Conservation (phyloP, 2,329 filamentous ascomycete species). For the Diaporthe ampelina region DNA sequence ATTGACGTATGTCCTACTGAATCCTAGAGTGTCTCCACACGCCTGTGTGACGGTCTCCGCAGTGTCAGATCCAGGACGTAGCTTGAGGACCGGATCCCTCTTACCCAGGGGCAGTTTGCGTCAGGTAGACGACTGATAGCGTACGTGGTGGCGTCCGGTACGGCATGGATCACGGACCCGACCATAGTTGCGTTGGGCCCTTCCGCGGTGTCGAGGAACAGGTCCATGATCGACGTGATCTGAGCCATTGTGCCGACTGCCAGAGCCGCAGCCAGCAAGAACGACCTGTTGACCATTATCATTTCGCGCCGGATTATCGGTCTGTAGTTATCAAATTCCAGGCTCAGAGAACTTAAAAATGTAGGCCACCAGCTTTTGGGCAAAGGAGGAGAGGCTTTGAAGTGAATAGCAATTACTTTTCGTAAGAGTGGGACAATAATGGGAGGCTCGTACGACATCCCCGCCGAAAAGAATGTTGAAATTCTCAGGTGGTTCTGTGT, state of each 20-base stretch:
- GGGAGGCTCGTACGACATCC: not conserved
- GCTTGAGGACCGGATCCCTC: not conserved
- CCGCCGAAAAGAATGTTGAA: no score
- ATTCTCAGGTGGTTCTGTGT: not conserved
- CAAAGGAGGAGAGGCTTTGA: not conserved
- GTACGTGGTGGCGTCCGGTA: constrained; percentile 21
- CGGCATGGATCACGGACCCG: constrained; percentile 27
- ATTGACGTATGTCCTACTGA: constrained; percentile 6
- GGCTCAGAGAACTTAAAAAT: not conserved
- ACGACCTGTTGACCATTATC: not conserved
- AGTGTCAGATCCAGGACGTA: not conserved
- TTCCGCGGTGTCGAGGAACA: constrained; percentile 31
- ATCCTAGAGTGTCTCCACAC: not conserved
- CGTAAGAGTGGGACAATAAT: not conserved
- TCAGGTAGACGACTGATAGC: constrained; percentile 6
- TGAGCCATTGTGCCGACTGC: constrained; percentile 1
- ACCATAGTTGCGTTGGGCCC: not conserved
- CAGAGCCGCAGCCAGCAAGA: not conserved
- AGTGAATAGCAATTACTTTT: no score
- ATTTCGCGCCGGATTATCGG: not conserved
- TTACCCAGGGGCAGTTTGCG: not conserved
- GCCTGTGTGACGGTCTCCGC: not conserved
- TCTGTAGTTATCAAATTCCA: not conserved
- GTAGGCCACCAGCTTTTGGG: not conserved
- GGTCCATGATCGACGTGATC: constrained; percentile 26